Evolutionary conservation across 257 asterid species (phyloP).

Genomic region (Salvia miltiorrhiza): DNA sequence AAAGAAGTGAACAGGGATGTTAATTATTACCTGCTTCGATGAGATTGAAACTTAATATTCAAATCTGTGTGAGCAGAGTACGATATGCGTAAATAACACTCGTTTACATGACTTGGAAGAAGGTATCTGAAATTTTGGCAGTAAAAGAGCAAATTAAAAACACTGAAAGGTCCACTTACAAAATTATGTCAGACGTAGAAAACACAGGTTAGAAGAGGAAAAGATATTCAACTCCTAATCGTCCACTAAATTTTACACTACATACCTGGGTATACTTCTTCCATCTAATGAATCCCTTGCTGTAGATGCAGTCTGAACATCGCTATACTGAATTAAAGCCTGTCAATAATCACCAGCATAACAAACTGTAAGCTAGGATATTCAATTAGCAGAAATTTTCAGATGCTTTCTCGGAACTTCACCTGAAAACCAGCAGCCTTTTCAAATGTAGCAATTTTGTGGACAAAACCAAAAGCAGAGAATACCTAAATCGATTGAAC

Average conservation of each 20-base stretch:
- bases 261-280: constrained; percentile 85
- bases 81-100: constrained; percentile 69
- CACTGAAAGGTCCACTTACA: constrained; percentile 6
- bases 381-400: not conserved
- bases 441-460: constrained; percentile 86
- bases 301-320: constrained; percentile 64
- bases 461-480: constrained; percentile 85
- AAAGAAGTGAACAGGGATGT: constrained; percentile 8
- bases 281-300: constrained; percentile 84
- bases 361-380: constrained; percentile 9
- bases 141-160: constrained; percentile 15
- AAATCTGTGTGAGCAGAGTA: constrained; percentile 88
- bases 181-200: not conserved
- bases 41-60: constrained; percentile 85
- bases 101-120: constrained; percentile 67
- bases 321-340: constrained; percentile 80
- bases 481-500: constrained; percentile 50
- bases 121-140: constrained; percentile 55
- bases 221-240: not conserved
- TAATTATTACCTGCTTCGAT: constrained; percentile 68
- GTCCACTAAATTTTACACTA: constrained; percentile 14
- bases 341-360: constrained; percentile 32
- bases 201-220: constrained; percentile 2
- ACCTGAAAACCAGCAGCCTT: constrained; percentile 96
- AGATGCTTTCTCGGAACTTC: constrained; percentile 2